Evolutionary conservation across 2,329 filamentous ascomycete species (phyloP).

Genomic region (Alternaria angustiovoidea): DNA sequence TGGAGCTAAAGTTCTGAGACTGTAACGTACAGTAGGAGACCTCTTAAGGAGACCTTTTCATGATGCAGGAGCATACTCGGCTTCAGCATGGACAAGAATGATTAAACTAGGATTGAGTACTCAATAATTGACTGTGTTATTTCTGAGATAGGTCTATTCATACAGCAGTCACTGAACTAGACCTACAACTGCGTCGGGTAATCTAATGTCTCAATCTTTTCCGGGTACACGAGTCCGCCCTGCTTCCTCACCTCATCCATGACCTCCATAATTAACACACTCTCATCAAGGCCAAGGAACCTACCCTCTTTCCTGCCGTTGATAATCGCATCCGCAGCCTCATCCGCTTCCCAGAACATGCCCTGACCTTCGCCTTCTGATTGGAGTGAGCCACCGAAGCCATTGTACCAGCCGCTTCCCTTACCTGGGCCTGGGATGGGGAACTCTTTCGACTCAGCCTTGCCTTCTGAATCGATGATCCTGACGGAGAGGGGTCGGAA

Average conservation of each 20-base stretch:
- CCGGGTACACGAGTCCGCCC: conserved; percentile 68
- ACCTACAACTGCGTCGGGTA: conserved; percentile 42
- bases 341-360: conserved; percentile 90
- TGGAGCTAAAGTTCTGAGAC: too few relatives aligned
- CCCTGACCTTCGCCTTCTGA: conserved; percentile 73
- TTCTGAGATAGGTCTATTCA: background rate
- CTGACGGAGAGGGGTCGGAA: conserved; percentile 73
- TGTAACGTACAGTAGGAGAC: too few relatives aligned
- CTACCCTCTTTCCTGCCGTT: conserved; percentile 81
- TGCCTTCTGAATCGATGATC: conserved; percentile 64
- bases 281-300: conserved; percentile 72
- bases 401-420: conserved; percentile 58
- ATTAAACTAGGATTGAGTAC: background rate
- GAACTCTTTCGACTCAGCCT: conserved; percentile 58
- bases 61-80: background rate
- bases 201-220: conserved; percentile 67
- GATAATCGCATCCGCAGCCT: conserved; percentile 75
- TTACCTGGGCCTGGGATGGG: conserved; percentile 57
- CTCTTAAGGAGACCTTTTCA: background rate
- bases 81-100: background rate
- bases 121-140: background rate
- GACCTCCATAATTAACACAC: conserved; percentile 82
- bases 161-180: background rate
- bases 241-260: conserved; percentile 75
- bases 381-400: conserved; percentile 53